phyloP scores from a whole-genome alignment of 352 stramenopile species.

The Globisporangium barbulae region DNA sequence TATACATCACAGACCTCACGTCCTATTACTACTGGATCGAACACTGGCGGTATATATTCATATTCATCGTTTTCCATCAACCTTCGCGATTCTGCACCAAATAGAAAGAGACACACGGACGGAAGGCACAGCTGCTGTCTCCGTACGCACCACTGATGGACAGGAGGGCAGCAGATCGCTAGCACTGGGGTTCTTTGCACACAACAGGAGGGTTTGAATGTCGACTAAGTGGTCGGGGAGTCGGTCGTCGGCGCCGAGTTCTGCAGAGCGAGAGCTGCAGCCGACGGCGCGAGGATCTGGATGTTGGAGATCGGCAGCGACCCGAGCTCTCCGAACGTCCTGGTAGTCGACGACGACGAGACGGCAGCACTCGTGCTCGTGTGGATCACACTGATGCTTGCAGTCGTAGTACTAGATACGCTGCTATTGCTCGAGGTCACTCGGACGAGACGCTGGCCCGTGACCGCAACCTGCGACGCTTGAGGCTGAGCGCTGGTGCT shows the following conservation, averaged over 20 bases:
- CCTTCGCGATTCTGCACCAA: background rate
- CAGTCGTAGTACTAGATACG: background rate
- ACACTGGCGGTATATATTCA: background rate
- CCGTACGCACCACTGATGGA: background rate
- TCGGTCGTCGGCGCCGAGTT: background rate
- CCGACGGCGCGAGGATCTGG: conserved; percentile 8
- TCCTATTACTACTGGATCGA: too few relatives aligned
- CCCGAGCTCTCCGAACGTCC: background rate
- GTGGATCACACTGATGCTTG: background rate
- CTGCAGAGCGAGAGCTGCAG: background rate
- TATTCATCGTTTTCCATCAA: background rate
- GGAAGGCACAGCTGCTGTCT: background rate
- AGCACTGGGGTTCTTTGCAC: background rate
- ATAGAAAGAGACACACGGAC: background rate
- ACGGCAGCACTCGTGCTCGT: background rate
- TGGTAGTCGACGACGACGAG: background rate
- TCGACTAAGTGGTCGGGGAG: background rate
- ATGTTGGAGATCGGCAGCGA: conserved; percentile 9
- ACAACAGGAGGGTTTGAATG: background rate
- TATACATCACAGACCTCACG: background rate
- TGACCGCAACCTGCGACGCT: conserved; percentile 1
- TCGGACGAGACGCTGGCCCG: background rate
- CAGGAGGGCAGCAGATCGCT: background rate
- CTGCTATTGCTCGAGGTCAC: background rate
- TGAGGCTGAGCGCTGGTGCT: background rate